A percentile compares a stretch with the other conserved stretches of the same genome.
Conservation (phyloP, 1,139 yeast species). For the Yamadazyma siamensis region DNA sequence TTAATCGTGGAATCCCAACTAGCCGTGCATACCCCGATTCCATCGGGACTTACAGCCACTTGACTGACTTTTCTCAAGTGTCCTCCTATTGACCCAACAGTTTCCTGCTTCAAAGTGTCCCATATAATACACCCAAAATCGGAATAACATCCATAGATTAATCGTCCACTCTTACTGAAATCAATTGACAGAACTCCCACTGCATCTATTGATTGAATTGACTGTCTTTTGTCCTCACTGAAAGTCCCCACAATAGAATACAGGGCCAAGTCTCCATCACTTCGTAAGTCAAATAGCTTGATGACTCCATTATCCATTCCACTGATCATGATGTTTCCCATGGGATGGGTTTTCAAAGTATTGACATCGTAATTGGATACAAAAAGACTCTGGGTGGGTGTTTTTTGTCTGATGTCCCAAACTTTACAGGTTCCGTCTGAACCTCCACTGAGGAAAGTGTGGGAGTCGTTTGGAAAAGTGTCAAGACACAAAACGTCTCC, state of each 20-base stretch:
- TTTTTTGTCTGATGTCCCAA: slow-evolving; percentile 64
- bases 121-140: slow-evolving; percentile 74
- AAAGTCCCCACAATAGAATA: slow-evolving; percentile 40
- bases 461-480: slow-evolving; percentile 15
- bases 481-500: slow-evolving; percentile 73
- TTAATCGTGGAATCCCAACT: slow-evolving; percentile 70
- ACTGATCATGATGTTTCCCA: slow-evolving; percentile 59
- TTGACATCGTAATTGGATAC: slow-evolving; percentile 69
- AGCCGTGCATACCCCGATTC: slow-evolving; percentile 67
- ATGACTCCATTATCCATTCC: slow-evolving; percentile 82
- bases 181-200: slow-evolving; percentile 57
- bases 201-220: slow-evolving; percentile 11
- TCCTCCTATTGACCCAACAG: slow-evolving; percentile 54
- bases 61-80: slow-evolving; percentile 62
- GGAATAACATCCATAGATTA: slow-evolving; percentile 72
- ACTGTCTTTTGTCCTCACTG: slow-evolving; percentile 9
- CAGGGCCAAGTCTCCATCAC: slow-evolving; percentile 65
- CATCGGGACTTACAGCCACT: slow-evolving; percentile 70
- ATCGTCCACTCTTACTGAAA: slow-evolving; percentile 72
- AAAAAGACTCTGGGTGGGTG: slow-evolving; percentile 57
- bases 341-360: slow-evolving; percentile 64
- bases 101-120: slow-evolving; percentile 68
- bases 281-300: slow-evolving; percentile 71
- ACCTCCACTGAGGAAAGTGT: slow-evolving; percentile 62
- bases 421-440: slow-evolving; percentile 70